A percentile compares a stretch with the other conserved stretches of the same genome.
Evolutionary conservation across 208 protist species (phyloP).

Genomic region (Phytomonas francai): DNA sequence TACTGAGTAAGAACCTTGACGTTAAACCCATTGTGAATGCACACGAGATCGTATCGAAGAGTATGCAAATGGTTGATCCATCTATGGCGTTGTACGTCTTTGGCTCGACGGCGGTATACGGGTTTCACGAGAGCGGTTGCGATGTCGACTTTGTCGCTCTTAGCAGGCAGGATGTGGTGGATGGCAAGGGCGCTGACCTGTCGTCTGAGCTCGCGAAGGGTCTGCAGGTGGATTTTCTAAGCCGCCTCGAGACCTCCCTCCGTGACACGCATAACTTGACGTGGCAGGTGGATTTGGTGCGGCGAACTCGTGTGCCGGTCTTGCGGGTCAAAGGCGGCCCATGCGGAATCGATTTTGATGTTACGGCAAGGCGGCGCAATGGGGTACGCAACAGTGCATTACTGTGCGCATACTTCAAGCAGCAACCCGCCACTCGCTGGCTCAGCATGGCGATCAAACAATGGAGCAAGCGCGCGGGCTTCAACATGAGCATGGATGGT

Average conservation of each 20-base stretch:
- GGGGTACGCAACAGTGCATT: constrained; percentile 84
- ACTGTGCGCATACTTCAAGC: constrained; percentile 61
- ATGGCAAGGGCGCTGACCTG: constrained; percentile 49
- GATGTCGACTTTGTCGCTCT: constrained; percentile 83
- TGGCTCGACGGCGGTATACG: constrained; percentile 72
- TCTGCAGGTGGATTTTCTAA: constrained; percentile 59
- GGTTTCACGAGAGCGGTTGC: constrained; percentile 49
- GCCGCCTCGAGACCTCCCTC: constrained; percentile 15
- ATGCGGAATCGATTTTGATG: constrained; percentile 55
- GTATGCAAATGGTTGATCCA: constrained; percentile 42
- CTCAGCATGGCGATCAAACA: constrained; percentile 73
- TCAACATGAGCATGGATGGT: constrained; percentile 54
- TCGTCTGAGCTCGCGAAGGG: constrained; percentile 54
- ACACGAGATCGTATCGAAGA: constrained; percentile 26
- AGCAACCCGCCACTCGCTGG: constrained; percentile 56
- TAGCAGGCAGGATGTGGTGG: constrained; percentile 20
- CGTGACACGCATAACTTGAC: constrained; percentile 23
- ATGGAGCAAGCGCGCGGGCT: constrained; percentile 76
- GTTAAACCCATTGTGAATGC: constrained; percentile 39
- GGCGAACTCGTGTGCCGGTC: constrained; percentile 81
- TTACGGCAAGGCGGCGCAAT: constrained; percentile 72
- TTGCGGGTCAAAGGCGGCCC: constrained; percentile 34
- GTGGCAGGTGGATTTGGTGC: constrained; percentile 64
- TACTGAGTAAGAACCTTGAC: constrained; percentile 16
- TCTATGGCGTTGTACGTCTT: constrained; percentile 63